Evolutionary conservation across 2,329 filamentous ascomycete genomes (phyloP).

Genomic region (Diaporthe capsici): DNA sequence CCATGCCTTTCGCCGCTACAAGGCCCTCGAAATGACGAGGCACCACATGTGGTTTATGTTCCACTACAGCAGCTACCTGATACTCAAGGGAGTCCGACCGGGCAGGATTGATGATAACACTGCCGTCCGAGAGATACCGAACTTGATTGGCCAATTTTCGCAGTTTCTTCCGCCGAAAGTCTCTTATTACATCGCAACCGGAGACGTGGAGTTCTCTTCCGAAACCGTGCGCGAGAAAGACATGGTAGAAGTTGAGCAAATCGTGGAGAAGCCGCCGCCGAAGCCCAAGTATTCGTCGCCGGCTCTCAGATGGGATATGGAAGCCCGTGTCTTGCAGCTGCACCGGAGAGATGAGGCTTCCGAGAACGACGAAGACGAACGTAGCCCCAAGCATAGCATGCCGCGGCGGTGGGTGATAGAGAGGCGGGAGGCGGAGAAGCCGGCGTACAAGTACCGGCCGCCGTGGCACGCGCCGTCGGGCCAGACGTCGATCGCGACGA

Average conservation of each 20-base stretch:
- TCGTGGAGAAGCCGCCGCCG: background rate
- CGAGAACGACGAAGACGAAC: background rate
- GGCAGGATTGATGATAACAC: conserved; percentile 40
- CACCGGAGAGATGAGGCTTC: background rate
- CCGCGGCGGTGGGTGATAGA: background rate
- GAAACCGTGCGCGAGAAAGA: conserved; percentile 34
- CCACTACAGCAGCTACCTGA: conserved; percentile 46
- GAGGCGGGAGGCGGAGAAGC: conserved; percentile 41
- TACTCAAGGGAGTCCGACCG: conserved; percentile 44
- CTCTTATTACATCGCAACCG: conserved; percentile 54
- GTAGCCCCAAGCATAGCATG: too few species aligned
- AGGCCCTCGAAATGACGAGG: conserved; percentile 48
- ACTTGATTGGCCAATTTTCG: conserved; percentile 61
- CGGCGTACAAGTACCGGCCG: conserved; percentile 38
- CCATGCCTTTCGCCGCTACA: conserved; percentile 44
- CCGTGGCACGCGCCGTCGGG: background rate
- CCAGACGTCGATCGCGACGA: background rate
- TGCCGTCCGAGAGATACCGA: conserved; percentile 53
- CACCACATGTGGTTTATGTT: conserved; percentile 52
- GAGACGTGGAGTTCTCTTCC: conserved; percentile 51
- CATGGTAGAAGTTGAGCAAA: background rate
- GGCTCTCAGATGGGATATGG: background rate
- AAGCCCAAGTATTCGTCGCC: background rate
- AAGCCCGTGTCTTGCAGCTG: background rate
- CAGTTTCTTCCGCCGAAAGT: conserved; percentile 58